phyloP scores from a whole-genome alignment of 768 basidiomycete genomes.

The Leccinum sublutescens region DNA sequence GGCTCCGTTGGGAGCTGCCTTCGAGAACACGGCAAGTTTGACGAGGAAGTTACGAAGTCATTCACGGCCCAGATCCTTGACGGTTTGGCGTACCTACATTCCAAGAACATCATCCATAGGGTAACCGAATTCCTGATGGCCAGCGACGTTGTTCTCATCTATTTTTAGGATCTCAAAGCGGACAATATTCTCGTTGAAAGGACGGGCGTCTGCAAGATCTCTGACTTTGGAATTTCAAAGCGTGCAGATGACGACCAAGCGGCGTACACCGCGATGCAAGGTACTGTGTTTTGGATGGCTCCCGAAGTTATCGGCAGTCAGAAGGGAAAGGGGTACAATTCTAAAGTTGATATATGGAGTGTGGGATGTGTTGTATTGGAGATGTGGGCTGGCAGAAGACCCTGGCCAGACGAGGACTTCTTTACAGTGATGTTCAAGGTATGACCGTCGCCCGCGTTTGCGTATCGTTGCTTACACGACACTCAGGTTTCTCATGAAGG shows the following conservation, averaged over 20 bases:
- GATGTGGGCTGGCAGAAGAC: slow-evolving; percentile 97
- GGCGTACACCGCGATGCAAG: slow-evolving; percentile 91
- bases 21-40: slow-evolving; percentile 89
- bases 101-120: slow-evolving; percentile 87
- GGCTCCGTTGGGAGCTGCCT: slow-evolving; percentile 91
- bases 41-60: slow-evolving; percentile 87
- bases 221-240: slow-evolving; percentile 99
- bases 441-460: slow-evolving; percentile 12
- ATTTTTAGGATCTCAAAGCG: slow-evolving; percentile 83
- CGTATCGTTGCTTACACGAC: neutral
- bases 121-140: slow-evolving; percentile 41
- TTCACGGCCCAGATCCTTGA: slow-evolving; percentile 91
- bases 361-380: slow-evolving; percentile 98
- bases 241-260: slow-evolving; percentile 83
- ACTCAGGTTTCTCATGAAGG: slow-evolving; percentile 79
- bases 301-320: slow-evolving; percentile 89
- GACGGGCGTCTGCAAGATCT: slow-evolving; percentile 92
- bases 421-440: slow-evolving; percentile 96
- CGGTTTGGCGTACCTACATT: slow-evolving; percentile 92
- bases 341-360: slow-evolving; percentile 98
- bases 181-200: slow-evolving; percentile 98
- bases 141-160: slow-evolving; percentile 7
- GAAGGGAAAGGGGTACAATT: slow-evolving; percentile 84
- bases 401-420: slow-evolving; percentile 89
- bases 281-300: slow-evolving; percentile 99